Base-by-base conservation (phyloP, 2,329 filamentous ascomycete species). In the Lasiodiplodia sp. region DNA sequence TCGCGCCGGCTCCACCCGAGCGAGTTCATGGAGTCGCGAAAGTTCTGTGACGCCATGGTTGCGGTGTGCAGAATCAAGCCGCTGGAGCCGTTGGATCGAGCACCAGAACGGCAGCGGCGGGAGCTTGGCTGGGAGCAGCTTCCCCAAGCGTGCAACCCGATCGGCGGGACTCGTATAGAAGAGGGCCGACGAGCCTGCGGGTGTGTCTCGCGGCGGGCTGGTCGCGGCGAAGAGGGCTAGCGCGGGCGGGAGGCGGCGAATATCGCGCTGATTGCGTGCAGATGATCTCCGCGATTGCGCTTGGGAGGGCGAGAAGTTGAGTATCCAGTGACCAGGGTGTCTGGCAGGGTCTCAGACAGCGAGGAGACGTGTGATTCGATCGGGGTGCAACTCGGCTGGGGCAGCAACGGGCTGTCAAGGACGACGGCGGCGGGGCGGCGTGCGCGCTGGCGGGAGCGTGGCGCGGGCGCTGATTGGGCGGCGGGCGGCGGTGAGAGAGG, bases 21-120 rank as follows among this genome's bases (percentile, higher is more conserved):
- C 69, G 93, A 96, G 85, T 93, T 96, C 86, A 98, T 94, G 25
- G 93, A 96, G 81, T 97, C 93, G 79, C 94, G 90, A 81, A 99
- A 98, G 57, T 93, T 92, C 73, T 90, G 86, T 73, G 94, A 95
- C 70, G 94, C 92, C 94, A 97, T 97, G 71, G 70, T 80, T 57
- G 70, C 51, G 67, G 53, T 64, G 58, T 34, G 51, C 44, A n/a
- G 55, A 31, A 38, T 49, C 37, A 44, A 25, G 66, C 18, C 55
- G 47, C 47, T 23, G 56, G 14, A 44, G 56, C 56, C 66, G 66
- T 60, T 63, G 31, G 64, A 57, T 55, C 49, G 51, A n/a, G 52
- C 52, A 51, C 64, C 64, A 44, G 64, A 51, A 58, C 56, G 66
- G 66, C 57, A 63, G 66, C 37, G 65, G 65, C 65, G 28, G 65